Base-by-base conservation (phyloP, 352 stramenopile genomes). In the Phytophthora citricola region DNA sequence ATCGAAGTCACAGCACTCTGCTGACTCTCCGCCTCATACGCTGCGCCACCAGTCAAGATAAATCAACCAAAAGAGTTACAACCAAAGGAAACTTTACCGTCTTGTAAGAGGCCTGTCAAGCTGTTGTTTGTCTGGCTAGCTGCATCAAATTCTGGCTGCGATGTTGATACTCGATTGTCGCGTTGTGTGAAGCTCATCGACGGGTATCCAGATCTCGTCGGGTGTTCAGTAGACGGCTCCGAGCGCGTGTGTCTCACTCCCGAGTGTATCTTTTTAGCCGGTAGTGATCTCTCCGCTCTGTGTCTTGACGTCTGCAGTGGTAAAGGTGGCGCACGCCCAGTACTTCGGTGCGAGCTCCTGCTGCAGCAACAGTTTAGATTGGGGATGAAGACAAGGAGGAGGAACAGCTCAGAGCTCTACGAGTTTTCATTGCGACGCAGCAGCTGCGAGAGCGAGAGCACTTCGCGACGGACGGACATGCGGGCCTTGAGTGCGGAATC, bases 381-480 rank as follows among this genome's bases (percentile, higher is more conserved):
- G 39, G n/a, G 51, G 50, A 6, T 3, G 27, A 17, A 46, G n/a
- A 46, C 40, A 46, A 17, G 8, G 4, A 46, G 17, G 6, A 46
- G 40, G 5, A 12, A 8, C 17, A 36, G 9, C 31, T 1, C 3
- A 15, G n/a, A 43, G 26, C 15, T 54, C 20, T 70, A 82, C 69
- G 72, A 58, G 36, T 74, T 75, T 55, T 89, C 54, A 46, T 71
- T 66, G 47, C 68, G 71, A 41, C 83, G 82, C 27, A 93, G 76
- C 5, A 93, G 67, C 72, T 91, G 78, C 27, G 85, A 90, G 53
- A 93, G 81, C 27, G 85, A 88, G 38, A 93, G 64, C 24, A 93
- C 76, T 52, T 93, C 85, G 43, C 78, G 73, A 31, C 76, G 85
- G 51, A 92, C 69, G 15, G 81, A 75, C 85, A 93, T 93, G 26